Percentiles rank a stretch among this genome's conserved stretches.
Conservation (phyloP, 139 green algal genomes). For the Micractinium conductrix region DNA sequence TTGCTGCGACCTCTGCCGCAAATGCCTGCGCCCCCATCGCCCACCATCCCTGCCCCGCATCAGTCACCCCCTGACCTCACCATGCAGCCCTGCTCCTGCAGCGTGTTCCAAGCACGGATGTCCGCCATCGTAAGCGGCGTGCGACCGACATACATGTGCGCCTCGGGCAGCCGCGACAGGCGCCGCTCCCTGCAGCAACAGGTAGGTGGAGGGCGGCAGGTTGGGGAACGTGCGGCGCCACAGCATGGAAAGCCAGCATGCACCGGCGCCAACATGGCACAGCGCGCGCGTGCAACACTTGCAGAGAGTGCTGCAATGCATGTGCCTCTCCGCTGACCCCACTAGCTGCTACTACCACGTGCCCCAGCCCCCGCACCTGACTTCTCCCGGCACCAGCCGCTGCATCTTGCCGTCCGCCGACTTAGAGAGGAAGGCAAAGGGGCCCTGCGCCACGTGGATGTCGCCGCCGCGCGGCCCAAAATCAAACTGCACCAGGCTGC, state of each 20-base stretch:
- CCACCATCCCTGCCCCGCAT: no score
- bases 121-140: constrained; percentile 62
- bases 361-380: neutral
- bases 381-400: constrained; percentile 30
- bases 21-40: no score
- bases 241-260: no score
- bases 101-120: constrained; percentile 61
- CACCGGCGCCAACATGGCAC: no score
- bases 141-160: constrained; percentile 63
- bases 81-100: constrained; percentile 41
- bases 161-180: constrained; percentile 53
- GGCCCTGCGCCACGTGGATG: constrained; percentile 48
- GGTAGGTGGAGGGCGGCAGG: neutral
- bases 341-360: no score
- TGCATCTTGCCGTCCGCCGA: constrained; percentile 30
- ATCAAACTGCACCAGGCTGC: constrained; percentile 69
- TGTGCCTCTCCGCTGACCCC: no score
- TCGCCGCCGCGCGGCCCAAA: constrained; percentile 73
- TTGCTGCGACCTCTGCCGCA: no score
- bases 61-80: no score
- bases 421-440: constrained; percentile 43
- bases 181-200: constrained; percentile 26
- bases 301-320: no score
- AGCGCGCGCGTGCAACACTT: no score
- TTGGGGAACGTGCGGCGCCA: no score